A percentile compares a stretch with the other conserved stretches of the same genome.
Conservation (phyloP, 257 asterid species). For the Solanum pimpinellifolium region DNA sequence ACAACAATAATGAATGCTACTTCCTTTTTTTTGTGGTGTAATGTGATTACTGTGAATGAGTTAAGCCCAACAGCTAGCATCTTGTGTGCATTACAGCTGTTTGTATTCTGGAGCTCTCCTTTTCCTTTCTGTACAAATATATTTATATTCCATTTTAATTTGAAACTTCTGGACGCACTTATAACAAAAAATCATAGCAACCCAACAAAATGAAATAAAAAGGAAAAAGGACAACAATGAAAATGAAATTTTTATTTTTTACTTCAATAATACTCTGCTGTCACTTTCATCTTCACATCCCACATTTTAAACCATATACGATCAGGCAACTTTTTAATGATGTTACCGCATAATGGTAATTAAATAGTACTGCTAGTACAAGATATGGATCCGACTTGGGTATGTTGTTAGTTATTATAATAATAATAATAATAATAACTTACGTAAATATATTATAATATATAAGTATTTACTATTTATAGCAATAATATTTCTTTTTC, state of each 20-base stretch:
- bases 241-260: neutral
- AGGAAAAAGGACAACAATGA: neutral
- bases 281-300: neutral
- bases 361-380: neutral
- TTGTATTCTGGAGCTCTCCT: neutral
- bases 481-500: no score
- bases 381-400: neutral
- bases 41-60: neutral
- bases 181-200: neutral
- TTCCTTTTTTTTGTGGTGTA: neutral
- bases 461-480: no score
- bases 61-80: neutral
- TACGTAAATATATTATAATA: no score
- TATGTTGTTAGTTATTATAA: neutral
- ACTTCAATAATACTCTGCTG: neutral
- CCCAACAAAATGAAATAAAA: neutral
- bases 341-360: neutral
- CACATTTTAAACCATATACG: neutral
- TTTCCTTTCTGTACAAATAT: neutral
- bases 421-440: no score
- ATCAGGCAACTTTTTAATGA: neutral
- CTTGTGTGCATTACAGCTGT: neutral
- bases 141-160: neutral
- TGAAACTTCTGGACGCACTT: neutral
- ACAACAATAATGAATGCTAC: neutral